These are phyloP conservation scores for Suillus subalutaceus DNA, from an alignment of 768 basidiomycete genomes.

Conservation along the genomic window DNA sequence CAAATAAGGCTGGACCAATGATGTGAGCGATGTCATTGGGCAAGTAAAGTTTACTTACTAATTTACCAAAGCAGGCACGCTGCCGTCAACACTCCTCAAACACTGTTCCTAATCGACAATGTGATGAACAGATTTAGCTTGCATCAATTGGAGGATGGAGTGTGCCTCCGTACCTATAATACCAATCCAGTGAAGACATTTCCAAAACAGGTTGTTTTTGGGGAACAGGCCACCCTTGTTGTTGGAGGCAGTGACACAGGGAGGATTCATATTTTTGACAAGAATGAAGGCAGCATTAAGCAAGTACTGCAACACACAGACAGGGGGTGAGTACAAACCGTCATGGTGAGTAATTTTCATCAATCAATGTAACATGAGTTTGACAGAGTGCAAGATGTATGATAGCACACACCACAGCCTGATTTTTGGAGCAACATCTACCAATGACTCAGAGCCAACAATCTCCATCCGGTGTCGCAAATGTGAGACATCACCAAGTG, in stretches of 20 bases:
- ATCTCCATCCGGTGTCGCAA: not conserved
- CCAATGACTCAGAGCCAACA: not conserved
- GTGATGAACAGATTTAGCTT: not conserved
- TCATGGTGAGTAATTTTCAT: not conserved
- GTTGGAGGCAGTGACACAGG: not conserved
- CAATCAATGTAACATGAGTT: not conserved
- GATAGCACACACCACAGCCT: not conserved
- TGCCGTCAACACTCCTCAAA: not conserved
- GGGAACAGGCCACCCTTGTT: not conserved
- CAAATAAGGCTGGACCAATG: not conserved
- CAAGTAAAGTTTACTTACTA: not conserved
- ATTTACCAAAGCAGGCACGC: not conserved
- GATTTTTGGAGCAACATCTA: not conserved
- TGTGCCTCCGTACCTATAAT: not conserved
- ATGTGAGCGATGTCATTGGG: not conserved
- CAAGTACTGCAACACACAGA: not conserved
- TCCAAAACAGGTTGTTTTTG: not conserved
- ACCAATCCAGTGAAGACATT: not conserved
- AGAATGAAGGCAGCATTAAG: not conserved
- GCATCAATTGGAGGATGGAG: not conserved
- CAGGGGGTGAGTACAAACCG: not conserved
- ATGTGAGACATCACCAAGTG: not conserved
- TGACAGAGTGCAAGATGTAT: not conserved
- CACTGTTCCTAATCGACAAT: not conserved
- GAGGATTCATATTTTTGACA: not conserved